These are phyloP conservation scores for Begonia loranthoides DNA, from an alignment of 306 rosid genomes.

Conservation along the genomic window DNA sequence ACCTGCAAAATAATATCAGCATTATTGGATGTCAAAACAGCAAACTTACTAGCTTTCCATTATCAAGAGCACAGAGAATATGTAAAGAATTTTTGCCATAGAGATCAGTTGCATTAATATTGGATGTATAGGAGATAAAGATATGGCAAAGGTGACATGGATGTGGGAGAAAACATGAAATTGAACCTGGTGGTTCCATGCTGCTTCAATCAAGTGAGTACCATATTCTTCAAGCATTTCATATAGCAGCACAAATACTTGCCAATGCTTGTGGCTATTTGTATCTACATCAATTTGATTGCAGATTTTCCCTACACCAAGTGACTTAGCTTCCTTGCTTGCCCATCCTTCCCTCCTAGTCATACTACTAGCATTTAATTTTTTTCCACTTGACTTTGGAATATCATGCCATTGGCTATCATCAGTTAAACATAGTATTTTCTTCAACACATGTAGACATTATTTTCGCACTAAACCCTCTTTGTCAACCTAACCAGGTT, in stretches of 20 bases:
- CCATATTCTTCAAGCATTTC: slow-evolving; percentile 99
- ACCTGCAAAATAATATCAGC: slow-evolving; percentile 25
- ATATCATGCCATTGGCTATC: slow-evolving; percentile 20
- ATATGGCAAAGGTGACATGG: too few species aligned
- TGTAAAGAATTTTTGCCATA: too few species aligned
- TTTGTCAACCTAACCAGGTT: slow-evolving; percentile 54
- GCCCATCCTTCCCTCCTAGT: slow-evolving; percentile 84
- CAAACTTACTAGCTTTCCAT: background rate
- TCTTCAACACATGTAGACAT: slow-evolving; percentile 59
- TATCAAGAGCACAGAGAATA: too few species aligned
- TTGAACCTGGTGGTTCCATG: slow-evolving; percentile 88
- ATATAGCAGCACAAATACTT: slow-evolving; percentile 70
- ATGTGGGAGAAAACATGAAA: slow-evolving; percentile 3
- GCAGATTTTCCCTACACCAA: slow-evolving; percentile 63
- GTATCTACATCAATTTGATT: slow-evolving; percentile 26
- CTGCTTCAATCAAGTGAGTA: slow-evolving; percentile 96
- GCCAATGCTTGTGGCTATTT: slow-evolving; percentile 60
- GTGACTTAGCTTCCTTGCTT: slow-evolving; percentile 69
- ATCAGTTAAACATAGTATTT: slow-evolving; percentile 27
- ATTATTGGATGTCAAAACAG: background rate
- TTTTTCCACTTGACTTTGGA: slow-evolving; percentile 17
- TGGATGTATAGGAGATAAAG: too few species aligned
- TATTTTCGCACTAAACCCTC: slow-evolving; percentile 86
- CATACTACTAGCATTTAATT: slow-evolving; percentile 26
- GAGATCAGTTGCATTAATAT: too few species aligned